Evolutionary conservation across 1,284 basidiomycete species (phyloP), one percentile per base, ranked within the genome.

Genomic region (Cryptococcus jaspeensis): DNA sequence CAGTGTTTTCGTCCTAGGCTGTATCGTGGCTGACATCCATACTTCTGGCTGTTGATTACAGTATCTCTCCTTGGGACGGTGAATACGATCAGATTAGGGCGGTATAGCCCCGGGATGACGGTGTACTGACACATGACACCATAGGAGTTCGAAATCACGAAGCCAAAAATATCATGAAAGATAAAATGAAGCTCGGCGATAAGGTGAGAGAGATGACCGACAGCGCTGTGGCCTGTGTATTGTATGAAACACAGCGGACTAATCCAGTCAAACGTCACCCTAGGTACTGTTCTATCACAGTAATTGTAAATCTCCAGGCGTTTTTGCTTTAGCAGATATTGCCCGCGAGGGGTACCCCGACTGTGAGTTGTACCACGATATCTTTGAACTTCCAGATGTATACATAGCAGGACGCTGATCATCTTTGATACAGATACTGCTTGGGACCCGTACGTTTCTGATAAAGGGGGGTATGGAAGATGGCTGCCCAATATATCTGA

Each of bases 81-180:
- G 87, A 20, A 6, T 23, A 9, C 22, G 20, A 7, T 22, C 18
- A 12, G 8, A 16, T 8, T 18, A 18, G 7, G 37, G 18, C n/a
- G n/a, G 18, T 16, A 20, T 23, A n/a, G 13, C 18, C 37, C 41
- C 16, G 16, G 50, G 20, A 46, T 45, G 18, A 22, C 12, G 11
- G 15, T 44, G 41, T 35, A 38, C 4, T 32, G 28, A 32, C 28
- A 5, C 28, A 32, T 32, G 9, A 32, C 28, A 32, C 9, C 28
- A 39, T 38, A 76, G 75, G 76, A 22, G 76, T 78, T 2, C 60
- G 94, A 42, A 96, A 92, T 71, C 89, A 90, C 64, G 89, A 95
- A 77, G 95, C 94, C 1, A 85, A 89, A 67, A 93, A 92, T 66
- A 80, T 93, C 58, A 93, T 98, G 89, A 89, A 88, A 73, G 84